Conservation (phyloP, 1,139 yeast species). For the Casaregolazyma lundiana region DNA sequence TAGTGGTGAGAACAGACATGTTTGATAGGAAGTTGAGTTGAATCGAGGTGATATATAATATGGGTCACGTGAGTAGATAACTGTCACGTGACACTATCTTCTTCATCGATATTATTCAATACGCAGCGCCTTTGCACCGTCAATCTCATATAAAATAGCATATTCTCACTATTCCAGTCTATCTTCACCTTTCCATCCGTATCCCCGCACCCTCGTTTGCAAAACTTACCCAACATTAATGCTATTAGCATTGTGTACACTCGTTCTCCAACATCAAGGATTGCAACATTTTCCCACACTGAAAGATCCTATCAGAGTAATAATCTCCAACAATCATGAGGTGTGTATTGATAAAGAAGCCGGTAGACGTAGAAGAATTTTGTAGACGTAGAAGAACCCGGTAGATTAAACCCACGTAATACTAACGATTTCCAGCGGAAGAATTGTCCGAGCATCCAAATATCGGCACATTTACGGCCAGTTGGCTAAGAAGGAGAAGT, state of each 20-base stretch:
- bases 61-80: background rate
- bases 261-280: too few relatives aligned
- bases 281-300: background rate
- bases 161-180: background rate
- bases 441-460: conserved; percentile 93
- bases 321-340: conserved; percentile 1
- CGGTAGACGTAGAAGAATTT: background rate
- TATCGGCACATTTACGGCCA: conserved; percentile 96
- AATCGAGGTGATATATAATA: too few relatives aligned
- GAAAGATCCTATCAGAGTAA: background rate
- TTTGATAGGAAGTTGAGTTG: background rate
- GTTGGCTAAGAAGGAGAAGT: conserved; percentile 77
- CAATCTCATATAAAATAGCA: background rate
- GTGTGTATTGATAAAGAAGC: background rate
- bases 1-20: conserved; percentile 28
- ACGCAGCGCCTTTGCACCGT: too few relatives aligned
- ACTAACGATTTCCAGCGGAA: conserved; percentile 52
- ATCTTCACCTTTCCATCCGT: background rate
- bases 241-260: too few relatives aligned
- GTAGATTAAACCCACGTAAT: background rate
- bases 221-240: background rate
- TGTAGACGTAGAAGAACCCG: background rate
- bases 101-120: too few relatives aligned
- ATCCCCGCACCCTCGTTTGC: background rate
- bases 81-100: too few relatives aligned